Evolutionary conservation across 1,284 basidiomycete genomes (phyloP), one percentile per base, ranked within the genome.

Genomic region (Jaminaea rosea): DNA sequence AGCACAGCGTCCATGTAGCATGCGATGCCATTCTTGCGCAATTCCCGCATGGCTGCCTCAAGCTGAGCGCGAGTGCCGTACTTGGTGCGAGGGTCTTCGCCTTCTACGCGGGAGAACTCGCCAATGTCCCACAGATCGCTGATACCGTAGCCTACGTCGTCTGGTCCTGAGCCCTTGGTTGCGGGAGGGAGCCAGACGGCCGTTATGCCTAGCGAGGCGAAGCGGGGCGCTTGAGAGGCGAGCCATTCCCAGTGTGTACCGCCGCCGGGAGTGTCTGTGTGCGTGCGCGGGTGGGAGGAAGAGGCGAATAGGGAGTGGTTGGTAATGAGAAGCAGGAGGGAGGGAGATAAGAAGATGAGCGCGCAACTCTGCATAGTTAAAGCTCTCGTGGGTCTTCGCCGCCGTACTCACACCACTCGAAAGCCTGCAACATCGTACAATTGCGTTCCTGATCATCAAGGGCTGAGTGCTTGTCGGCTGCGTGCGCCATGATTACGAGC

Each of bases 11-110:
- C 79, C 41, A 78, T 75, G 60, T 78, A 78, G 45, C 65, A 63
- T 0, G 55, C 51, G 47, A 67, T 65, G 4, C 82, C 76, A 46
- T 73, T 56, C 37, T 76, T 67, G 46, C 74, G 71, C 3, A 76
- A 72, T 32, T 58, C 69, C 36, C 77, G 75, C 71, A 87, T 85
- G 10, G 86, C 84, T 4, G 76, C 70, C 2, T 89, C 69, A 19
- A 93, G 80, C 63, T 96, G 84, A 42, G 88, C 82, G 62, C 85
- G 86, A 11, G 84, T 86, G 17, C 92, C 92, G 88, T 90, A 97
- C 58, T 91, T 82, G n/a, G 91, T 96, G 8, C 78, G 74, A 11
- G 39, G 39, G 19, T 23, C 58, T n/a, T 80, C 77, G 10, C 85
- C 86, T 73, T 89, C 92, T 73, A 88, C 86, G 21, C 58, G 53